These are phyloP conservation scores for Stereocaulon alpinum DNA, from an alignment of 495 filamentous ascomycete species.

Conservation along the genomic window DNA sequence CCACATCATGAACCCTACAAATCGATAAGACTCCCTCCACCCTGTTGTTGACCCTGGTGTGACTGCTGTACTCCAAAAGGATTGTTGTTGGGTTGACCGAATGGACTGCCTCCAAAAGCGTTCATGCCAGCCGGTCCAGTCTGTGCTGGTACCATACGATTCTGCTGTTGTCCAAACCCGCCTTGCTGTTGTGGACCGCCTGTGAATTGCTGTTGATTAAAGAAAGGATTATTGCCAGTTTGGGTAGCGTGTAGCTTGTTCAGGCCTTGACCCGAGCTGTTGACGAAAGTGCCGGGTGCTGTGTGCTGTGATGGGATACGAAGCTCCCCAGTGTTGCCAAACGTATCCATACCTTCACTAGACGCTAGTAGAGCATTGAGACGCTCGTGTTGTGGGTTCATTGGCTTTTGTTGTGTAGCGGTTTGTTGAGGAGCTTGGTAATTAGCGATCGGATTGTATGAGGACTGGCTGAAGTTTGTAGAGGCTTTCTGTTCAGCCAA, in stretches of 20 bases:
- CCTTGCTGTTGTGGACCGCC: conserved; percentile 56
- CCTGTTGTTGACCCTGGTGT: conserved; percentile 55
- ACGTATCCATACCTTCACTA: conserved; percentile 92
- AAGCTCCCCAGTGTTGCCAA: conserved; percentile 87
- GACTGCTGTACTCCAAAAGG: conserved; percentile 56
- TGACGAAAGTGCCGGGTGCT: conserved; percentile 92
- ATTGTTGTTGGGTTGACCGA: conserved; percentile 47
- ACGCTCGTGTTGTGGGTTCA: conserved; percentile 69
- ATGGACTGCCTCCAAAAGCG: conserved; percentile 36
- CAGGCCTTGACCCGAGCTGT: conserved; percentile 73
- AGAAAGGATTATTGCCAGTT: conserved; percentile 89
- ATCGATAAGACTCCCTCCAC: conserved; percentile 77
- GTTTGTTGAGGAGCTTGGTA: conserved; percentile 39
- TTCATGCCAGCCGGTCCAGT: conserved; percentile 60
- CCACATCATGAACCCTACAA: conserved; percentile 40
- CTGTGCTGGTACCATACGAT: conserved; percentile 56
- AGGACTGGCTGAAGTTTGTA: conserved; percentile 36
- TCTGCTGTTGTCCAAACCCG: conserved; percentile 30
- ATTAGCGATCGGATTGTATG: conserved; percentile 43
- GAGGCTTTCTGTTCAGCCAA: conserved; percentile 63
- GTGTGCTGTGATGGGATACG: conserved; percentile 97
- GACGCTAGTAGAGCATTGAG: conserved; percentile 81
- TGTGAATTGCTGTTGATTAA: conserved; percentile 71
- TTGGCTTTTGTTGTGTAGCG: conserved; percentile 41
- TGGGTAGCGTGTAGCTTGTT: conserved; percentile 57